Base-by-base conservation (phyloP, 257 asterid species). In the Phtheirospermum japonicum region DNA sequence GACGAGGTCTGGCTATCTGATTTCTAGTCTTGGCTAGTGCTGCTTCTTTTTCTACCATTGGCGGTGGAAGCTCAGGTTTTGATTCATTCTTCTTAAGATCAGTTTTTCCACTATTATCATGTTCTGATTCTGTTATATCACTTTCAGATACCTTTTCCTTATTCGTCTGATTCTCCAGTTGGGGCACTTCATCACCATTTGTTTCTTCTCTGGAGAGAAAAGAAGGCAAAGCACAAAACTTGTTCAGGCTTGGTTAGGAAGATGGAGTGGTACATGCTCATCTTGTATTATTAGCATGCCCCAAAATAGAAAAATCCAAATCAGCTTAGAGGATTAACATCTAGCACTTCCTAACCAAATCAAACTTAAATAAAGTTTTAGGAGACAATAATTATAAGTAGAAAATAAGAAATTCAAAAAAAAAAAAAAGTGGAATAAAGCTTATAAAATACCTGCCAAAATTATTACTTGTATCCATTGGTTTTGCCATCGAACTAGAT, bases 1-100 rank as follows among this genome's bases (percentile, higher is more conserved):
- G 89, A 63, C 94, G 93, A 74, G 80, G 65, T 75, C 77, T 84
- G 53, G 68, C 72, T 23, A 77, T 61, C 79, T 83, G 94, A 74
- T 51, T 76, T 73, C 72, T 78, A 64, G 73, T 63, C 76, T 80
- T 91, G 71, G 78, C 66, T 19, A 34, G 78, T 54, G 69, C 64
- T 49, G 59, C 69, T 74, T 86, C 95, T 76, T 80, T 84, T 64
- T 88, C 95, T 16, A 77, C 76, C 65, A 76, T 7, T 32, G 80
- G 73, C 4, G 77, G 79, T 32, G 75, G 73, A 64, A 70, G 56
- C 64, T 91, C 94, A 16, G 77, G 57, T 69, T 66, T 79, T 71
- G 83, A 80, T 68, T 64, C 84, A 19, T 67, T 76, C 74, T 70
- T 79, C 69, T 37, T 66, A 17, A 75, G 61, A 68, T 75, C 84